Evolutionary conservation across 129 eudicot genomes (phyloP), one percentile per base, ranked within the genome.

Genomic region (Centaurea solstitialis): DNA sequence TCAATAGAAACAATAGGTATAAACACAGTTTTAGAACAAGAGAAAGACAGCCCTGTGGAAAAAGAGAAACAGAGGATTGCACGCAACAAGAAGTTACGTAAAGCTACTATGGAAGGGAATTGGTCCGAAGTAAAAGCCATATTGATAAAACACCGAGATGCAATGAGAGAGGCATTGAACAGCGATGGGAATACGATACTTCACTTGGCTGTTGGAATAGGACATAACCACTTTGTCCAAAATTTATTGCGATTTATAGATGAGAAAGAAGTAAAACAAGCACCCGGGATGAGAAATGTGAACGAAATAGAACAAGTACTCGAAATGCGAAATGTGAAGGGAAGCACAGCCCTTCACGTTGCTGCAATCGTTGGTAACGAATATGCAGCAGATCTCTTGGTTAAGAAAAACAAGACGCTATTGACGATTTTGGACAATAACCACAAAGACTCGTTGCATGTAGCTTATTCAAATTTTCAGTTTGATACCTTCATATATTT

Each of bases 321-420:
- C 61, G 22, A 4, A 75, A 26, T 8, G 17, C 53, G 28, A 26
- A 50, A 28, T 3, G 18, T 23, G 9, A 26, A 75, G 9, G 69
- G 47, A 53, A 53, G 65, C 45, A 75, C 78, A 28, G 45, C 69
- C 3, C 78, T 75, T 17, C 78, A 75, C 12, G 2, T 75, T 28
- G 78, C 78, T 6, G 78, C 78, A 6, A 53, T 43, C 6, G 41
- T 75, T 30, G 78, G 78, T 5, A 28, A 75, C 47, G 33, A 4
- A 30, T 20, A 75, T 15, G 78, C 78, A 26, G 69, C 22, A 5
- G 68, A 53, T 28, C 68, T 75, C 13, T 53, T 75, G 26, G 45
- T 28, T 8, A n/a, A 75, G 17, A 75, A 53, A 53, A 57, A 75
- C 69, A 30, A 50, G 11, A 1, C 1, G 0, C 17, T 57, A 7